These are phyloP conservation scores for Shiraia sp. DNA, from an alignment of 2,329 filamentous ascomycete species.

Conservation along the genomic window DNA sequence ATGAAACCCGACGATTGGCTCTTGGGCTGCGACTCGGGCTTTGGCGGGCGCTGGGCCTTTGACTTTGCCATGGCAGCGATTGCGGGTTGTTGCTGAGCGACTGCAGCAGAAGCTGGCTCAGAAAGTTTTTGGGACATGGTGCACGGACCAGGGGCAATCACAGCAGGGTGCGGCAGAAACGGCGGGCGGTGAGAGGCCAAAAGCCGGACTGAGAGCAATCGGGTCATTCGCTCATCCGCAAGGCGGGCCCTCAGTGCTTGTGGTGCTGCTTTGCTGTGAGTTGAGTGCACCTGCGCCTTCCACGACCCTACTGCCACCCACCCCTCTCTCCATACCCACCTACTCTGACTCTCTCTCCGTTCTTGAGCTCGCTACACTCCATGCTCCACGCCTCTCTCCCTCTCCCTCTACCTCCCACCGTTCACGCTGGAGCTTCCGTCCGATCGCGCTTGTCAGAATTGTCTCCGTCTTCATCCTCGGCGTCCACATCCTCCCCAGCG, in stretches of 20 bases:
- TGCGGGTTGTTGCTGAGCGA: constrained; percentile 8
- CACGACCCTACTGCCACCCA: constrained; percentile 13
- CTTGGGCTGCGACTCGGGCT: constrained; percentile 13
- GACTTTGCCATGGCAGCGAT: constrained; percentile 39
- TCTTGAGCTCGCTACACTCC: too few relatives aligned
- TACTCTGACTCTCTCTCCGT: too few relatives aligned
- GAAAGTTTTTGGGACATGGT: constrained; percentile 44
- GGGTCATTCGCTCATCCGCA: constrained; percentile 24
- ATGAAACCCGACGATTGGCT: constrained; percentile 24
- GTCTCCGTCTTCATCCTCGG: constrained; percentile 19
- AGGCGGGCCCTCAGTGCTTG: constrained; percentile 15
- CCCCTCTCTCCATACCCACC: constrained; percentile 11
- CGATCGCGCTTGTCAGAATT: constrained; percentile 13
- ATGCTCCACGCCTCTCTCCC: constrained; percentile 21
- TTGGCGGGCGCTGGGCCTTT: constrained; percentile 28
- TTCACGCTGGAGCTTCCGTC: constrained; percentile 6
- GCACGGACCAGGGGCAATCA: too few relatives aligned
- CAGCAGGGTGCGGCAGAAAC: constrained; percentile 12
- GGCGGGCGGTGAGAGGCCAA: too few relatives aligned
- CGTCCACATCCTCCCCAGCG: constrained; percentile 25
- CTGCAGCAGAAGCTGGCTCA: constrained; percentile 12
- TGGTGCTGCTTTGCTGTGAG: too few relatives aligned
- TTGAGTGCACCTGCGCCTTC: constrained; percentile 19
- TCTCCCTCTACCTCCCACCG: constrained; percentile 9
- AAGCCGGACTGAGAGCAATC: constrained; percentile 6